Evolutionary conservation across 768 basidiomycete genomes (phyloP).

Genomic region (Lyophyllum atratum): DNA sequence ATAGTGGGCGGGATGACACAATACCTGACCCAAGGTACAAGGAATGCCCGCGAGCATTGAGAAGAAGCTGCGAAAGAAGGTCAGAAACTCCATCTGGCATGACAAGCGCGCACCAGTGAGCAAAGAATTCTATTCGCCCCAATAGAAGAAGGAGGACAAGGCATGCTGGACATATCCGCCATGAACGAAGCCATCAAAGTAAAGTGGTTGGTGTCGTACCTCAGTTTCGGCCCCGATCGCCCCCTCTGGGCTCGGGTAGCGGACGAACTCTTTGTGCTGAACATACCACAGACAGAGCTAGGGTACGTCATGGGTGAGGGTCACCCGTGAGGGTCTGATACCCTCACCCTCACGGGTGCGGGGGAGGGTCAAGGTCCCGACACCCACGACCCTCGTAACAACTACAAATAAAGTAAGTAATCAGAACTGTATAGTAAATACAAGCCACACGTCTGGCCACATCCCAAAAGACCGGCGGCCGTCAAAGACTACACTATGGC

Average conservation of each 20-base stretch:
- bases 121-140: constrained; percentile 18
- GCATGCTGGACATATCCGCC: constrained; percentile 23
- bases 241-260: constrained; percentile 30
- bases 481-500: too few species aligned
- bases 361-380: too few species aligned
- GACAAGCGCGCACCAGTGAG: neutral
- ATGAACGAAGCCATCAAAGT: constrained; percentile 27
- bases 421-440: too few species aligned
- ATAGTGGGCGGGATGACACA: constrained; percentile 31
- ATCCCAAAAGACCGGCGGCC: too few species aligned
- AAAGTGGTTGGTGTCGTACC: constrained; percentile 25
- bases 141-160: constrained; percentile 22
- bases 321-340: too few species aligned
- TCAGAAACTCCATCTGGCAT: neutral
- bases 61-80: neutral
- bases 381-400: too few species aligned
- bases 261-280: constrained; percentile 20
- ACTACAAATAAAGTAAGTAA: too few species aligned
- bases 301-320: too few species aligned
- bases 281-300: neutral
- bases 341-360: too few species aligned
- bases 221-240: constrained; percentile 5
- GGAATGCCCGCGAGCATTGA: constrained; percentile 33
- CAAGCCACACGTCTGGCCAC: too few species aligned
- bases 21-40: constrained; percentile 35